Base-by-base conservation (phyloP, 176 grass and related monocot species). In the Musa beccarii region DNA sequence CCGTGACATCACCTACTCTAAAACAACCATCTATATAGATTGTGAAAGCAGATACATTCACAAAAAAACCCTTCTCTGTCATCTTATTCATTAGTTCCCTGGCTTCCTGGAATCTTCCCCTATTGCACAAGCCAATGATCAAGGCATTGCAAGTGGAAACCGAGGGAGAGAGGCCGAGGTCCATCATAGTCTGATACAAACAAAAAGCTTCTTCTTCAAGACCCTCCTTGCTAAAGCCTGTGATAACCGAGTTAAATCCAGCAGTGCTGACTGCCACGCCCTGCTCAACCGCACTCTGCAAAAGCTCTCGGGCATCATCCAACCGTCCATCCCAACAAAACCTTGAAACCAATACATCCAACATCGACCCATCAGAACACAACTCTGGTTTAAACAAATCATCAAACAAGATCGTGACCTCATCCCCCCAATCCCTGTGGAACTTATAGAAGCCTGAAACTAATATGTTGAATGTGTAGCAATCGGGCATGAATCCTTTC, bases 381-480 rank as follows among this genome's bases (percentile, higher is more conserved):
- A 76, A 26, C 19, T 91, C 80, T 23, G 75, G 83, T 80, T 26
- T 80, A 73, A 82, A 79, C 43, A 88, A 74, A 64, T 84, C 81
- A 73, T 85, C 66, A 34, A 77, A 76, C 17, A 78, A 26, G 14
- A 73, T 76, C 21, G 77, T 21, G 34, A 70, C 68, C 62, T 79
- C 34, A 14, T 72, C 25, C 22, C 59, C 52, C 63, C 51, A 68
- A 86, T 81, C n/a, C 52, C 80, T 84, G 10, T 76, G 43, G 56
- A 98, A 89, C 84, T 98, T 98, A 75, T 74, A 70, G 51, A 80
- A 68, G 69, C 85, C 88, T 11, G 86, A 76, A 71, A 83, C 76
- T 81, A 98, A 84, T 84, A 93, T 98, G 82, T 98, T 93, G 68
- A 93, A 91, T 19, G 95, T 98, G 63, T 69, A 89, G 71, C 81